These are phyloP conservation scores for Phytophthora fragariae DNA, from an alignment of 352 stramenopile species.

Conservation along the genomic window DNA sequence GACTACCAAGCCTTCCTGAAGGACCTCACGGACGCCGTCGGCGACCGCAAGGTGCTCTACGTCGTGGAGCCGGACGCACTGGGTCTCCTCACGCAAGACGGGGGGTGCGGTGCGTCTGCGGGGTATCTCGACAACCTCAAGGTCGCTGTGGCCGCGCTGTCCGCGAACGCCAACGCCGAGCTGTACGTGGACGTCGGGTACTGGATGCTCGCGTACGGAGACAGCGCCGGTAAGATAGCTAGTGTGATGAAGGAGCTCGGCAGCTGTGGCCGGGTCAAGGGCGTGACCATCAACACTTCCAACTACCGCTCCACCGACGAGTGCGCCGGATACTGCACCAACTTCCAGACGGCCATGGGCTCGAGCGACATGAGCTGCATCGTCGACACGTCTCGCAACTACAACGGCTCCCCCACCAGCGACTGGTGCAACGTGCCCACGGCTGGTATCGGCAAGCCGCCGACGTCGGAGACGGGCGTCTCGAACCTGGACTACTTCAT, in stretches of 20 bases:
- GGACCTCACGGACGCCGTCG: conserved; percentile 45
- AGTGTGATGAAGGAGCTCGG: conserved; percentile 50
- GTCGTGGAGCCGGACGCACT: conserved; percentile 68
- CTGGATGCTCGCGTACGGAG: conserved; percentile 54
- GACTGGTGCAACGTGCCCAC: conserved; percentile 76
- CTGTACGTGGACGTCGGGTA: conserved; percentile 71
- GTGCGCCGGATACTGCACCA: conserved; percentile 50
- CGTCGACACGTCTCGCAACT: conserved; percentile 73
- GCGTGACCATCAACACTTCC: conserved; percentile 73
- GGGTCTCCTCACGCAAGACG: conserved; percentile 49
- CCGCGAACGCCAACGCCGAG: conserved; percentile 55
- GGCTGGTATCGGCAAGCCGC: conserved; percentile 58
- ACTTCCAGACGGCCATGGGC: conserved; percentile 55
- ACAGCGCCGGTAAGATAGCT: conserved; percentile 37
- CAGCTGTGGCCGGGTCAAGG: conserved; percentile 47
- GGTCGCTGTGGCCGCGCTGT: conserved; percentile 53
- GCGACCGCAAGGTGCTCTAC: conserved; percentile 63
- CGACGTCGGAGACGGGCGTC: conserved; percentile 50
- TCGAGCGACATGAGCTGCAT: conserved; percentile 53
- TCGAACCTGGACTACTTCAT: conserved; percentile 69
- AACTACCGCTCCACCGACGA: conserved; percentile 69
- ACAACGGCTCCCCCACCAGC: conserved; percentile 35
- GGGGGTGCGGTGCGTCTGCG: conserved; percentile 43
- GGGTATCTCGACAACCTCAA: conserved; percentile 62
- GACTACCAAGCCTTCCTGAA: conserved; percentile 57